Evolutionary conservation across 1,139 yeast genomes (phyloP).

Genomic region (Blastobotrys serpentis): DNA sequence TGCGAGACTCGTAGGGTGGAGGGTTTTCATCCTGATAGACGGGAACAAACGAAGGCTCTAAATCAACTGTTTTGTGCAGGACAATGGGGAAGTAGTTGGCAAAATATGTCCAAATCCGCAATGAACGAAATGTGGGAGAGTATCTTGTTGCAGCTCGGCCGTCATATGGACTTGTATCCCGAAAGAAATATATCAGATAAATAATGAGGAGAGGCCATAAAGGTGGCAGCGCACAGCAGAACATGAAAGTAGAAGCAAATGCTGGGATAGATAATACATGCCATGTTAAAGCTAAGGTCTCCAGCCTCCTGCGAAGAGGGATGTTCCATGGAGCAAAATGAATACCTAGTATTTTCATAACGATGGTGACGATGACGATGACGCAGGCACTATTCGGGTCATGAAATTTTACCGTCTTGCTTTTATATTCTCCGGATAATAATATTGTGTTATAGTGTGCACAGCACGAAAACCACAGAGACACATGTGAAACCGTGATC

Average conservation of each 20-base stretch:
- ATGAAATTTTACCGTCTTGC: neutral
- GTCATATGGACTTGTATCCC: conserved; percentile 67
- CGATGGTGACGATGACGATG: no score
- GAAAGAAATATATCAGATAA: conserved; percentile 53
- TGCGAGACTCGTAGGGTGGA: conserved; percentile 7
- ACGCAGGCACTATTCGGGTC: neutral
- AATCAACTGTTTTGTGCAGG: conserved; percentile 66
- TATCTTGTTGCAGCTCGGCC: conserved; percentile 64
- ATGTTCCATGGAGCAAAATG: conserved; percentile 31
- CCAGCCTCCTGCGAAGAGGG: conserved; percentile 50
- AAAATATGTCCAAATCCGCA: conserved; percentile 69
- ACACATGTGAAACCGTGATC: conserved; percentile 5
- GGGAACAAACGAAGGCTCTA: conserved; percentile 68
- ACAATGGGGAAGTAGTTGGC: conserved; percentile 77
- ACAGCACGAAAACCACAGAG: neutral
- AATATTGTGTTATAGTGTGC: neutral
- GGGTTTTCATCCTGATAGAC: conserved; percentile 3
- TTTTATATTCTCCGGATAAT: neutral
- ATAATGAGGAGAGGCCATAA: conserved; percentile 62
- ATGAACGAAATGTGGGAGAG: conserved; percentile 57
- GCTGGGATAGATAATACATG: conserved; percentile 74
- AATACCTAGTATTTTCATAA: conserved; percentile 2
- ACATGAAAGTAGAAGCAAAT: conserved; percentile 52
- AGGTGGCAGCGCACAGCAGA: conserved; percentile 62
- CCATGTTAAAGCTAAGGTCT: conserved; percentile 71